A percentile compares a stretch with the other conserved stretches of the same genome.
phyloP scores from a whole-genome alignment of 148 eudicot species.

The Cornus florida region DNA sequence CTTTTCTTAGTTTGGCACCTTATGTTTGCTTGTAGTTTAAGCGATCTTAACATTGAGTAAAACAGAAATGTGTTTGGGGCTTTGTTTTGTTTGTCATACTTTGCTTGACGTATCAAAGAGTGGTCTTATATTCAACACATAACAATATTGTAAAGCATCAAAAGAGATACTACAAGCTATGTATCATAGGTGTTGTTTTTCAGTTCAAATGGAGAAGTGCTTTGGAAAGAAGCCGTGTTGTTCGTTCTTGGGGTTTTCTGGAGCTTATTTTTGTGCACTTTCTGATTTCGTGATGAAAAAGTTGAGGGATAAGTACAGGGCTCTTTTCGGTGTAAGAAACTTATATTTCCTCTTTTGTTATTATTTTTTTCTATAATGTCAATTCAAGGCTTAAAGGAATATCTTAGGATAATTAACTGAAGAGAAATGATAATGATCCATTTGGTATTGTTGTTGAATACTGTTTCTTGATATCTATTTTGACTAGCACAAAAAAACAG shows the following conservation, averaged over 20 bases:
- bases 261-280: slow-evolving; percentile 44
- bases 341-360: no score
- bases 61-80: slow-evolving; percentile 21
- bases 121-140: not conserved
- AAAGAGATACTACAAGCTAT: slow-evolving; percentile 20
- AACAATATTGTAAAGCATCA: slow-evolving; percentile 16
- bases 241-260: slow-evolving; percentile 36
- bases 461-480: no score
- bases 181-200: slow-evolving; percentile 47
- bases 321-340: slow-evolving; percentile 50
- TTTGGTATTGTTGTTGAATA: no score
- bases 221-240: slow-evolving; percentile 36
- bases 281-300: slow-evolving; percentile 42
- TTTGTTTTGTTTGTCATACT: slow-evolving; percentile 3
- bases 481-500: no score
- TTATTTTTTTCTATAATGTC: no score
- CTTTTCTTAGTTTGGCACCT: slow-evolving; percentile 56
- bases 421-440: no score
- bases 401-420: no score
- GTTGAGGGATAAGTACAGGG: slow-evolving; percentile 48
- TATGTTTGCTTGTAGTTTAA: slow-evolving; percentile 51
- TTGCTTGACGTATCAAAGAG: slow-evolving; percentile 15
- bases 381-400: no score
- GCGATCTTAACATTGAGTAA: slow-evolving; percentile 36
- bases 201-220: slow-evolving; percentile 35